Base-by-base conservation (phyloP, 176 grass and related monocot genomes). In the Rhynchospora pubera region DNA sequence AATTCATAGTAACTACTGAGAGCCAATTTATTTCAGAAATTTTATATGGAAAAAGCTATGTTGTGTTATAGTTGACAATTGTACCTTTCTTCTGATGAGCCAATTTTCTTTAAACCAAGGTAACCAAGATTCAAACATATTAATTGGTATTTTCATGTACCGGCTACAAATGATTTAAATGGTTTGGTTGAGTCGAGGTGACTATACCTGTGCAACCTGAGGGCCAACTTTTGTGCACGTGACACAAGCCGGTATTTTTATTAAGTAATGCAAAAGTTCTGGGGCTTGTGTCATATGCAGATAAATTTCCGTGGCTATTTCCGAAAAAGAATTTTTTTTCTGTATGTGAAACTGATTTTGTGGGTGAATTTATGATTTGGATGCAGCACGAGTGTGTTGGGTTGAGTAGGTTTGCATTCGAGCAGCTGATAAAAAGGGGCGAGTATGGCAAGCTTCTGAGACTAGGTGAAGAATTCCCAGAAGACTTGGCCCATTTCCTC, bases 391-490 rank as follows among this genome's bases (percentile, higher is more conserved):
- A 94, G 60, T 94, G 95, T 87, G 81, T 93, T 70, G 96, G 92
- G 80, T 99, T 99, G 92, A 93, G 92, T 85, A 91, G 86, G 86
- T 99, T 91, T 48, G 92, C 94, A 62, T 95, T 99, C 65, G 91
- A 88, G 69, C 92, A 99, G 57, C 63, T 99, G 63, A 57, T 90
- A 64, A 90, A 86, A 47, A 93, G 82, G 21, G 15, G n/a, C 5
- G 82, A 93, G 26, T 87, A 86, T n/a, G 77, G 92, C 79, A 98
- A 98, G 84, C 84, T 98, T 72, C 69, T 95, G 84, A 93, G 96
- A 71, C 89, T 99, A 72, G 96, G 96, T 73, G 92, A 99, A 93
- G 96, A 99, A 90, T 99, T 99, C 79, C 92, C 89, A 71, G 89
- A 99, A 83, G 92, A 95, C 68, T 81, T 99, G 79, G 82, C 89